Evolutionary conservation across 345 rosid species (phyloP), one percentile per base, ranked within the genome.

Genomic region (Salix udensis): DNA sequence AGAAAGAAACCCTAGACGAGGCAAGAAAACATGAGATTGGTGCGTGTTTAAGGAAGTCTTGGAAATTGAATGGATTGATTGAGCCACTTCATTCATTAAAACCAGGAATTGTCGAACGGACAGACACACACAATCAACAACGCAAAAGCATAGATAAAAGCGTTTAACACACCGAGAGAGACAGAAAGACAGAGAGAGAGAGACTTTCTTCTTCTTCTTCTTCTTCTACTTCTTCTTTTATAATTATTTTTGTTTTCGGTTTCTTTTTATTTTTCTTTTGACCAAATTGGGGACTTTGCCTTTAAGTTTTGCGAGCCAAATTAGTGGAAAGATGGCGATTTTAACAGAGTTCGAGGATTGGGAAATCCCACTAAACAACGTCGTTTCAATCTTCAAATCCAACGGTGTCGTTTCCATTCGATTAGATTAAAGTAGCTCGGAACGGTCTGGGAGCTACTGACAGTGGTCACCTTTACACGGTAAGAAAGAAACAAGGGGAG

Each of bases 391-490:
- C 26, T 9, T 23, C 28, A 10, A 48, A 7, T 39, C 68, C 26
- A 31, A 70, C 52, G 13, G 24, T 28, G 26, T 61, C 53, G 77
- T 58, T 71, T 55, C 42, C 42, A 39, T 40, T 40, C 2, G 13
- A 40, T 40, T 10, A 40, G 10, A 40, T 40, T 40, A 11, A 26
- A 58, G 28, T 23, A 9, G 26, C 9, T n/a, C 4, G 64, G 74
- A 79, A 12, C n/a, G 18, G 71, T n/a, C 79, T 36, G 79, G 60
- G 80, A 65, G 81, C 74, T 67, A 65, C 87, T 80, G 86, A 88
- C 84, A 77, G 77, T 66, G 78, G 85, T 78, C 18, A 31, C 74
- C 85, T 67, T 84, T 82, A 75, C 86, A 77, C 77, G 78, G 76
- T 71, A 75, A 72, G 78, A 26, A 74, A 69, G 74, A 73, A 16